phyloP scores from a whole-genome alignment of 2,329 filamentous ascomycete species.

The Pseudogymnoascus sp. region DNA sequence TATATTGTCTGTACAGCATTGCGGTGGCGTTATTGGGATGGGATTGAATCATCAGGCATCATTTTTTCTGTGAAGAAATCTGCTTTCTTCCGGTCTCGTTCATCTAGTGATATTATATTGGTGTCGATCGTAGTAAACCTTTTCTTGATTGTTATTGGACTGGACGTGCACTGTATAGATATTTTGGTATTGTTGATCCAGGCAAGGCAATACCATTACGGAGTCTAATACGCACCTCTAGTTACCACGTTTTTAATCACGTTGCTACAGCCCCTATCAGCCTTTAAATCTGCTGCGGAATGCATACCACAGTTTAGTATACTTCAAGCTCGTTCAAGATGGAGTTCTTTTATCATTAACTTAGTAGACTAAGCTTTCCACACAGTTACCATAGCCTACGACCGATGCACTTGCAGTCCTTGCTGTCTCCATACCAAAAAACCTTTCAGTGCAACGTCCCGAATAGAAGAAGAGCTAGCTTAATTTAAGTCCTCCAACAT shows the following conservation, averaged over 20 bases:
- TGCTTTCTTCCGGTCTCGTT: background rate
- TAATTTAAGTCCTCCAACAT: background rate
- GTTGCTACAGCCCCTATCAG: background rate
- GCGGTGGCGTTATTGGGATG: background rate
- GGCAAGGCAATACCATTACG: background rate
- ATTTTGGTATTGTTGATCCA: background rate
- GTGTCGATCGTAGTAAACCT: background rate
- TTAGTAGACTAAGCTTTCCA: background rate
- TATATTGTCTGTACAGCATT: background rate
- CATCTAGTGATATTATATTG: background rate
- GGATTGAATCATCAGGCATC: background rate
- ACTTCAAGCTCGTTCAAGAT: background rate
- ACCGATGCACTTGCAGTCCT: background rate
- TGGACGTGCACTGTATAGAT: background rate
- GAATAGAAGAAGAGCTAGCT: background rate
- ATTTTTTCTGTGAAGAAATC: background rate
- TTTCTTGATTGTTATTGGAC: background rate
- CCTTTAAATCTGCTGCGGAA: background rate
- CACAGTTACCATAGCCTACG: background rate
- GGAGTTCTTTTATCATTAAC: background rate
- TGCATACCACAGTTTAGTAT: background rate
- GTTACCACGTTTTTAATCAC: background rate
- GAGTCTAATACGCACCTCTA: background rate
- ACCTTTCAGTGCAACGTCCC: background rate
- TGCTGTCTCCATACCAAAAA: background rate